Conservation (phyloP, 805 yeast species). For the Candida stauntonica region DNA sequence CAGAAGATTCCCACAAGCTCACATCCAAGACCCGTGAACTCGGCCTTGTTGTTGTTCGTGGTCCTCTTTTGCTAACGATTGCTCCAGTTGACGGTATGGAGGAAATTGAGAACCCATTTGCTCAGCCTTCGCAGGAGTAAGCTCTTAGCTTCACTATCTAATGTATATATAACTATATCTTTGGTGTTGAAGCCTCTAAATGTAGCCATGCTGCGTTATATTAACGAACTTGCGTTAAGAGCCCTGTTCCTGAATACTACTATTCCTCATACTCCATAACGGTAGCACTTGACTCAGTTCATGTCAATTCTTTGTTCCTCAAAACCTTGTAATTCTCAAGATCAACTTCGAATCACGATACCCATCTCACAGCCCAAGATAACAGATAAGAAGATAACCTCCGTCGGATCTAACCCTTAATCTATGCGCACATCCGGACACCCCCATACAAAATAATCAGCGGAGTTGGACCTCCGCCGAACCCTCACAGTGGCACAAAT, state of each 20-base stretch:
- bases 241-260: too few relatives aligned
- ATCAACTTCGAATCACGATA: too few relatives aligned
- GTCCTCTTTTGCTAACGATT: slow-evolving; percentile 69
- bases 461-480: too few relatives aligned
- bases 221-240: background rate
- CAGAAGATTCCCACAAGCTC: slow-evolving; percentile 54
- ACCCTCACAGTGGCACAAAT: too few relatives aligned
- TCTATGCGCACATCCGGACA: background rate
- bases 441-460: background rate
- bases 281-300: too few relatives aligned
- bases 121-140: slow-evolving; percentile 16
- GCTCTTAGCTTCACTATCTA: background rate
- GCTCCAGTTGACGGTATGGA: slow-evolving; percentile 72
- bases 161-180: background rate
- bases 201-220: too few relatives aligned
- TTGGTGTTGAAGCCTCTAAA: too few relatives aligned
- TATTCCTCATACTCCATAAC: too few relatives aligned
- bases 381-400: background rate
- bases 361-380: too few relatives aligned
- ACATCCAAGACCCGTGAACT: slow-evolving; percentile 59
- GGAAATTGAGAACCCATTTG: slow-evolving; percentile 67
- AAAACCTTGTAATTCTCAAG: too few relatives aligned
- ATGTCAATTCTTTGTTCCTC: too few relatives aligned
- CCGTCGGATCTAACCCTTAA: background rate
- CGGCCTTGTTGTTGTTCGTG: slow-evolving; percentile 81